Conservation (phyloP, 129 eudicot genomes). For the carrot (Daucus carota) region DH1_v3.0 NC_030388.2:25721001-25721500, state of each 20-base stretch:
- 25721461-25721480: too few species aligned
- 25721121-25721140: not conserved
- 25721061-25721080: slow-evolving; percentile 82
- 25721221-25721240: not conserved
- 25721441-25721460: too few species aligned
- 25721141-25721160: not conserved
- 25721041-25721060: slow-evolving; percentile 94
- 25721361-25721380: not conserved
- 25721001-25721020: slow-evolving; percentile 98
- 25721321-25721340: not conserved
- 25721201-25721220: not conserved
- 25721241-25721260: not conserved
- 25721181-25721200: not conserved
- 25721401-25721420: too few species aligned
- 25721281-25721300: not conserved
- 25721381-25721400: not conserved
- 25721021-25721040: slow-evolving; percentile 91
- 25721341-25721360: not conserved
- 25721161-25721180: not conserved
- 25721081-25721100: not conserved
- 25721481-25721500: too few species aligned
- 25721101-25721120: not conserved
- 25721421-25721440: too few species aligned
- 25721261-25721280: not conserved
- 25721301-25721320: too few species aligned